Evolutionary conservation across 2,329 filamentous ascomycete species (phyloP).

Genomic region (Sphaerulina musiva): DNA sequence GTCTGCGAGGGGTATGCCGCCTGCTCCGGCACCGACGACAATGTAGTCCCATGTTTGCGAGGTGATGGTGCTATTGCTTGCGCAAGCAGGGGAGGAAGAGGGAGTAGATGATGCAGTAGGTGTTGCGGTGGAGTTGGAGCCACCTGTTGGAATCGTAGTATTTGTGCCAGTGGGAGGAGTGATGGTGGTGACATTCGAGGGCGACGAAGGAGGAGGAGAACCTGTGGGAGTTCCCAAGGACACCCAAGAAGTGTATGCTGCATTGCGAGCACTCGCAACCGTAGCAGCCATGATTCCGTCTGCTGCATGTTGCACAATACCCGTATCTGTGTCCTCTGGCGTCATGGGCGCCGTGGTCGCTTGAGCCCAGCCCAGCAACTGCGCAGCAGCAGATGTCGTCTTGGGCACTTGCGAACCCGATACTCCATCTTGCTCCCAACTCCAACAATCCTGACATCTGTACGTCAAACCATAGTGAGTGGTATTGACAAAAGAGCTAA

Average conservation of each 20-base stretch:
- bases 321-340: conserved; percentile 37
- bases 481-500: conserved; percentile 52
- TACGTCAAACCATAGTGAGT: conserved; percentile 59
- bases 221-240: conserved; percentile 31
- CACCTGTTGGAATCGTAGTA: background rate
- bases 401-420: conserved; percentile 35
- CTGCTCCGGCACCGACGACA: conserved; percentile 57
- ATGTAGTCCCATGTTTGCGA: conserved; percentile 55
- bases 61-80: conserved; percentile 32
- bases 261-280: conserved; percentile 41
- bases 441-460: conserved; percentile 50
- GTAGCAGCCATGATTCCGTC: conserved; percentile 49
- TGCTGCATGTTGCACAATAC: conserved; percentile 51
- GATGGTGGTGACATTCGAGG: conserved; percentile 6
- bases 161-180: conserved; percentile 15
- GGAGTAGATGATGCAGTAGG: conserved; percentile 22
- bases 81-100: conserved; percentile 17
- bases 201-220: conserved; percentile 41
- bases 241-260: conserved; percentile 39
- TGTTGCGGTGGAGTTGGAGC: conserved; percentile 1
- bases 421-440: conserved; percentile 40
- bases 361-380: conserved; percentile 30
- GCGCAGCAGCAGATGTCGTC: conserved; percentile 29
- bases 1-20: conserved; percentile 54
- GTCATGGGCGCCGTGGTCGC: conserved; percentile 25